Evolutionary conservation across 495 filamentous ascomycete genomes (phyloP), one percentile per base, ranked within the genome.

Genomic region (Peziza echinospora): DNA sequence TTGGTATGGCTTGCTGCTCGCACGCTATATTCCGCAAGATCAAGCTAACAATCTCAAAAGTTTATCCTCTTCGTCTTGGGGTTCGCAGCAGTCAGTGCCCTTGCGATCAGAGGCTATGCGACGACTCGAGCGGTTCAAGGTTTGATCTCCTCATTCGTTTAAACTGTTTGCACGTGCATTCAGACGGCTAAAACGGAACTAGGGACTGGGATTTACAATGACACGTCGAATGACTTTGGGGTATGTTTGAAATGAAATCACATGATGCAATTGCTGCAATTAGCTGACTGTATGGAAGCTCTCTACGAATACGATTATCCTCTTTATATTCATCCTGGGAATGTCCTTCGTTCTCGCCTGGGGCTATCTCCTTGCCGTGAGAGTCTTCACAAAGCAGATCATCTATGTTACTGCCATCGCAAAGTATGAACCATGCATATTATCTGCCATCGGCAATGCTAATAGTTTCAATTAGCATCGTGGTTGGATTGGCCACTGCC

Each of bases 331-430:
- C 60, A 71, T 82, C 3, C 69, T 92, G 1, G 67, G 62, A 21
- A 68, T 81, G 34, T 78, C 84, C 5, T 68, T 85, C 16, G 70
- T 78, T 1, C 66, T 91, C 21, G 84, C 80, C 24, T 82, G 72
- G 58, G 68, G 59, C 13, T 93, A 93, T 57, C 77, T 92, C 50
- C 69, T 75, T 56, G 62, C 78, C 9, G 83, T 82, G 28, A 75
- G 87, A 40, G 66, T 70, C 45, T 92, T 87, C 51, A 85, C 86
- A 4, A 92, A 92, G 58, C 73, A 83, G 53, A 83, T 87, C 51
- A 85, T 94, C 55, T 93, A 82, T 80, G 76, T 78, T 44, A 91
- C 85, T 1, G 74, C 76, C 17, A 76, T 80, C 43, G 49, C 79
- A 39, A 76, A 82, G 50, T 57, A 48, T 45, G 46, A 17, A 8